Evolutionary conservation across 257 asterid genomes (phyloP), one percentile per base, ranked within the genome.

Genomic region (Nicotiana noctiflora): DNA sequence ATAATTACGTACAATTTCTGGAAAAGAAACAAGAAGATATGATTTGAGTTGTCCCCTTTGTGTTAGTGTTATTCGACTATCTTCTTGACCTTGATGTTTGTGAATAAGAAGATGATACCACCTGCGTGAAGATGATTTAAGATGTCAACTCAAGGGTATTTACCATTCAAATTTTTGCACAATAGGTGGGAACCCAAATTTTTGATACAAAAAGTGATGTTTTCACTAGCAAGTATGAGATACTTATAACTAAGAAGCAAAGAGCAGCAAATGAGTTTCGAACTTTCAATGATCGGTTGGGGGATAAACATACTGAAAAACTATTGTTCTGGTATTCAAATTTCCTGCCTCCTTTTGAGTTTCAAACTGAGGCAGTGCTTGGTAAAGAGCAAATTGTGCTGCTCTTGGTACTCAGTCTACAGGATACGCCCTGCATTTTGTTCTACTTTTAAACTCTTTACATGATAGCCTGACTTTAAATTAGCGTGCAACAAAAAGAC

Each of bases 51-150:
- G 32, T 82, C 65, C 65, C 81, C 70, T 78, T 78, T 52, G 77
- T 17, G 31, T 37, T 77, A 57, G 65, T 49, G 78, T 80, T 76
- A 51, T 14, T 25, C 31, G 84, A 79, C 84, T 86, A 89, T 84
- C 91, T 77, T 82, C 88, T 88, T 51, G 90, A 89, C 59, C 90
- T 86, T 84, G 90, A 97, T 82, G 90, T 88, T 80, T 89, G 91
- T 27, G 94, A 88, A 87, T 88, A 93, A 82, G 98, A 92, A 29
- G 97, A 94, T 57, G 97, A 92, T 75, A 92, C 80, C 83, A 92
- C 97, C 98, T 92, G 93, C 88, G 82, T 81, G 27, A 37, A 79
- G 34, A 46, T 34, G 25, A 13, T 78, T 75, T 32, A 60, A 79
- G 51, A 64, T 44, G 19, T 68, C 32, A 68, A 5, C 19, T 67